Conservation (phyloP, 2,329 filamentous ascomycete genomes). For the Pseudogymnoascus sp. region DNA sequence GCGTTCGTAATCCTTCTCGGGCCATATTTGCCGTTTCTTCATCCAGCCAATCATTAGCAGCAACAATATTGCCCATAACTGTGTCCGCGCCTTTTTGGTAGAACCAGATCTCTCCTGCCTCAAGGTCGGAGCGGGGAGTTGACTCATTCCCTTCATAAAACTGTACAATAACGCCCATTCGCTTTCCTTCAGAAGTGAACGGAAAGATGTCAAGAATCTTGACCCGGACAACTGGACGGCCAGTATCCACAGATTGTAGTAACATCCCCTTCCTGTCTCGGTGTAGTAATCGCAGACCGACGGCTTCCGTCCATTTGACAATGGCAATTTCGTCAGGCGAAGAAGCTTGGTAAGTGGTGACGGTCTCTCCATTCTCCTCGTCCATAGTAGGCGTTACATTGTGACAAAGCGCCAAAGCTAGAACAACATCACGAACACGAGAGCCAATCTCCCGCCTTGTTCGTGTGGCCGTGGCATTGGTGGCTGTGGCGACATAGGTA, state of each 20-base stretch:
- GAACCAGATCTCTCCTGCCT: conserved; percentile 84
- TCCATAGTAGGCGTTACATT: conserved; percentile 92
- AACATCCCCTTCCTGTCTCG: conserved; percentile 83
- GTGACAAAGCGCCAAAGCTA: conserved; percentile 88
- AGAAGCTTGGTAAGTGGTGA: conserved; percentile 89
- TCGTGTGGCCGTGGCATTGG: conserved; percentile 59
- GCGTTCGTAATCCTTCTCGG: conserved; percentile 83
- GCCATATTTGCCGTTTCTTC: conserved; percentile 99
- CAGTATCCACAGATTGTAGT: conserved; percentile 68
- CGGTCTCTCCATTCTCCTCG: conserved; percentile 66
- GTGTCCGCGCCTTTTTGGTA: conserved; percentile 98
- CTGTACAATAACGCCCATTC: conserved; percentile 94
- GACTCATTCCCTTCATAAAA: conserved; percentile 57
- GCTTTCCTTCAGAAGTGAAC: conserved; percentile 94
- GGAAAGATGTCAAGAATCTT: conserved; percentile 91
- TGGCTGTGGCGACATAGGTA: conserved; percentile 52
- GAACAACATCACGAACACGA: conserved; percentile 83
- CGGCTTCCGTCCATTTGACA: conserved; percentile 87
- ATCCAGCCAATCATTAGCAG: conserved; percentile 95
- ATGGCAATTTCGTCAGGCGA: conserved; percentile 98
- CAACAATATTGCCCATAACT: conserved; percentile 94
- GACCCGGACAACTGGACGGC: conserved; percentile 70
- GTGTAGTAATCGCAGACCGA: conserved; percentile 75
- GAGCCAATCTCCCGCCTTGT: conserved; percentile 90
- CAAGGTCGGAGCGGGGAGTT: conserved; percentile 39